Percentiles rank a stretch among this genome's conserved stretches.
Conservation (phyloP, 441 rosid genomes). For the Pelargonium fulgidum region DNA sequence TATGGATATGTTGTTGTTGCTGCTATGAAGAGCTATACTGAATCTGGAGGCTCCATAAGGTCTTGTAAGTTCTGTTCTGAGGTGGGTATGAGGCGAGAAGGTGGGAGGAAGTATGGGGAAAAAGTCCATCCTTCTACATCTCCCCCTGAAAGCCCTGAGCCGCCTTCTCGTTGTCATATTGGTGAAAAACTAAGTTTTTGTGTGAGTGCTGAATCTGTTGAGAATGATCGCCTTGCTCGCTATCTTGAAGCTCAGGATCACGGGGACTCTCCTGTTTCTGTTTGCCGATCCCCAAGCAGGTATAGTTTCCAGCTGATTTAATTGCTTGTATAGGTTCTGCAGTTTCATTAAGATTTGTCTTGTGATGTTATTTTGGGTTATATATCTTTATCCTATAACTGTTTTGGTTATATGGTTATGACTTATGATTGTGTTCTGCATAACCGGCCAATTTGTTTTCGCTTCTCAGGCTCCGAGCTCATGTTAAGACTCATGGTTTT, state of each 20-base stretch:
- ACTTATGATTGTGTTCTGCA: neutral
- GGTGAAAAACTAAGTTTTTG: too few species aligned
- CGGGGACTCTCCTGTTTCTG: conserved; percentile 38
- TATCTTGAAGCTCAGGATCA: conserved; percentile 54
- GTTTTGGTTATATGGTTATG: neutral
- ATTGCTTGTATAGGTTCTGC: too few species aligned
- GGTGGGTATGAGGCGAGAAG: conserved; percentile 47
- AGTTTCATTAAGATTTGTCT: neutral
- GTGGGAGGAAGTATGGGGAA: conserved; percentile 39
- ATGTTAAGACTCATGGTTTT: neutral
- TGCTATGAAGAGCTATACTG: conserved; percentile 47
- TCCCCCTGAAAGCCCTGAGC: conserved; percentile 55
- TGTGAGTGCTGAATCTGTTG: conserved; percentile 24
- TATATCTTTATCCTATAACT: neutral
- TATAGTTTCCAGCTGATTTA: conserved; percentile 17
- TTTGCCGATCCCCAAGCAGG: conserved; percentile 61
- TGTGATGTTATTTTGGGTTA: neutral
- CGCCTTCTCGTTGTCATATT: conserved; percentile 39
- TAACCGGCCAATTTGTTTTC: neutral
- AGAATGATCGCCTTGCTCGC: conserved; percentile 33
- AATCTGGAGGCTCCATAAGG: conserved; percentile 53
- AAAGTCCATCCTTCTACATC: conserved; percentile 44
- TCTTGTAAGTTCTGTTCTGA: conserved; percentile 89
- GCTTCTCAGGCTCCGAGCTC: neutral
- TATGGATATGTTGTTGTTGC: too few species aligned